Base-by-base conservation (phyloP, 179 eudicot species). In the Gypsophila paniculata region DNA sequence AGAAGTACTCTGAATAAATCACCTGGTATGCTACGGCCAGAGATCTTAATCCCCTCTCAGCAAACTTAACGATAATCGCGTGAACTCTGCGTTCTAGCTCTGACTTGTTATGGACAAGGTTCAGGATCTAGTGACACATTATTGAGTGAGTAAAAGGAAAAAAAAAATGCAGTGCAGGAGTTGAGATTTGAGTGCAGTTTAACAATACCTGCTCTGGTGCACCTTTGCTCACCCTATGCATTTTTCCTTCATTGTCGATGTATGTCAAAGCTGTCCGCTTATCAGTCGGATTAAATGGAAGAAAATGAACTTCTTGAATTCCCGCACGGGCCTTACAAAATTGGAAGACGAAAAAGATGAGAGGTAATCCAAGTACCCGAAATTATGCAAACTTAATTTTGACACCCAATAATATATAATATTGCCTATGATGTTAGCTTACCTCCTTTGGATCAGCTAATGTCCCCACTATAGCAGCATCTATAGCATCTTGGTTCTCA, bases 401-500 rank as follows among this genome's bases (percentile, higher is more conserved):
- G 53, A 49, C 53, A 49, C 12, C 17, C 17, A 48, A 44, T 44
- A 25, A 18, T 23, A 15, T 34, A 48, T 38, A 18, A 68, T 3
- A 23, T 1, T 74, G 13, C 2, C 60, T 3, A 13, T 12, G 15
- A 3, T 10, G 13, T 22, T 10, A 9, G 14, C 14, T 61, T 69
- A 89, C 96, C 93, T 90, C 96, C 74, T 87, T 87, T 18, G 96
- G 96, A 82, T 90, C 96, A 76, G 91, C 90, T 73, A 90, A 71
- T 75, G 81, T 84, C 54, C 91, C 91, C 44, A 90, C 90, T 59
- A 90, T 85, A 71, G 93, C 93, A 71, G 86, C 81, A 81, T 90
- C 96, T 7, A 90, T 90, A 12, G 96, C 96, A 81, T 90, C 96
- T 73, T 90, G 96, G 74, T 90, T 90, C 69, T 90, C 96, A 39